Conservation (phyloP, 1,139 yeast species). For the Candida tropicalis region DNA sequence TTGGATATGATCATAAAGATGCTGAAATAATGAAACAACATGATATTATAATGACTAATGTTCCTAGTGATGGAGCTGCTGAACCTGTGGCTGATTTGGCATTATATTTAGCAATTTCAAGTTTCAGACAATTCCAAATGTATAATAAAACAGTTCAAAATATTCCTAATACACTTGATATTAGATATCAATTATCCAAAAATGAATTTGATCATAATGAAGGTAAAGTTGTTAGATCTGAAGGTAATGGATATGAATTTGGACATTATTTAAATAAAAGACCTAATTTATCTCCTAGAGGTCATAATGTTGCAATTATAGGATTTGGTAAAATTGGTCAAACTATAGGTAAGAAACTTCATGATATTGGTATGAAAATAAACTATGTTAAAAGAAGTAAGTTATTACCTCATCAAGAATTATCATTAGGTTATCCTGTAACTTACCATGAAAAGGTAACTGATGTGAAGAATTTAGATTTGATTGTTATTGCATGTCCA, state of each 20-base stretch:
- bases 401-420: conserved; percentile 39
- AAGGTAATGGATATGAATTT: conserved; percentile 38
- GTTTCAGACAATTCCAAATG: conserved; percentile 61
- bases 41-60: conserved; percentile 61
- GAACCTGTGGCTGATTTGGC: conserved; percentile 80
- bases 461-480: conserved; percentile 47
- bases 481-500: conserved; percentile 71
- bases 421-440: conserved; percentile 45
- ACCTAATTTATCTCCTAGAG: conserved; percentile 50
- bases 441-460: conserved; percentile 47
- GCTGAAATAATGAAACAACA: conserved; percentile 37
- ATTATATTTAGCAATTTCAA: conserved; percentile 55
- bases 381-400: conserved; percentile 61
- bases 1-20: conserved; percentile 70
- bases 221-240: conserved; percentile 11
- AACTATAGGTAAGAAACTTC: conserved; percentile 58
- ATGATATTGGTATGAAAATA: conserved; percentile 65
- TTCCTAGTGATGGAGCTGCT: conserved; percentile 65
- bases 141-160: conserved; percentile 32
- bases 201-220: conserved; percentile 12
- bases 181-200: conserved; percentile 14
- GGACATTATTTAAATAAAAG: conserved; percentile 49
- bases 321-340: conserved; percentile 84
- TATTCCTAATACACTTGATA: conserved; percentile 14
- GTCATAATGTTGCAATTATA: conserved; percentile 64